A percentile compares a stretch with the other conserved stretches of the same genome.
Conservation (phyloP, 2,329 filamentous ascomycete species). For the Daldinia sp. region DNA sequence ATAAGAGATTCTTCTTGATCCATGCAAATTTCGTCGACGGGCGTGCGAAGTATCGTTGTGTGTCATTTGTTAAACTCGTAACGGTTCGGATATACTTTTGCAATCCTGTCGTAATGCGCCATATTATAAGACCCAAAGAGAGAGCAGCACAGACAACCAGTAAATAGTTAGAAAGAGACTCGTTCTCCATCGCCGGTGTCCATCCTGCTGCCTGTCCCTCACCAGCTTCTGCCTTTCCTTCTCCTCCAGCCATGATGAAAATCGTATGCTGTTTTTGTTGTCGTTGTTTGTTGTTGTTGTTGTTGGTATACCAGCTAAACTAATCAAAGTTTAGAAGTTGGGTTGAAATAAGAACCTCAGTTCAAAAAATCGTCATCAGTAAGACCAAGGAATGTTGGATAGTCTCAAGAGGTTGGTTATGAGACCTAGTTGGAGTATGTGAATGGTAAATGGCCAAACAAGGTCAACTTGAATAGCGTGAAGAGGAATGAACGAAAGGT, state of each 20-base stretch:
- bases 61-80: slow-evolving; percentile 81
- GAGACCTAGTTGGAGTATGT: slow-evolving; percentile 6
- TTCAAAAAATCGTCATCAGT: neutral
- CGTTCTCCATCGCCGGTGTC: slow-evolving; percentile 60
- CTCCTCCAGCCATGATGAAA: slow-evolving; percentile 37
- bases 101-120: slow-evolving; percentile 72
- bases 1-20: slow-evolving; percentile 75
- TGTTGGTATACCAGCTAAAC: slow-evolving; percentile 17
- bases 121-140: slow-evolving; percentile 72
- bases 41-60: slow-evolving; percentile 80
- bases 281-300: slow-evolving; percentile 19
- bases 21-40: slow-evolving; percentile 66
- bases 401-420: slow-evolving; percentile 3
- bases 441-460: slow-evolving; percentile 18
- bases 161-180: slow-evolving; percentile 70
- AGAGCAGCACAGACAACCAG: slow-evolving; percentile 74
- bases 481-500: slow-evolving; percentile 35
- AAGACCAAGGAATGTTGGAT: slow-evolving; percentile 6
- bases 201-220: slow-evolving; percentile 50
- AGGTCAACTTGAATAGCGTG: slow-evolving; percentile 45
- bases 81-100: slow-evolving; percentile 78
- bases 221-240: slow-evolving; percentile 37
- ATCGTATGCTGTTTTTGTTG: slow-evolving; percentile 8
- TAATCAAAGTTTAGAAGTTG: slow-evolving; percentile 9
- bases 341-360: neutral